A percentile compares a stretch with the other conserved stretches of the same genome.
These are phyloP conservation scores for Cyclaneusma minus DNA, from an alignment of 2,329 filamentous ascomycete genomes.

Conservation along the genomic window DNA sequence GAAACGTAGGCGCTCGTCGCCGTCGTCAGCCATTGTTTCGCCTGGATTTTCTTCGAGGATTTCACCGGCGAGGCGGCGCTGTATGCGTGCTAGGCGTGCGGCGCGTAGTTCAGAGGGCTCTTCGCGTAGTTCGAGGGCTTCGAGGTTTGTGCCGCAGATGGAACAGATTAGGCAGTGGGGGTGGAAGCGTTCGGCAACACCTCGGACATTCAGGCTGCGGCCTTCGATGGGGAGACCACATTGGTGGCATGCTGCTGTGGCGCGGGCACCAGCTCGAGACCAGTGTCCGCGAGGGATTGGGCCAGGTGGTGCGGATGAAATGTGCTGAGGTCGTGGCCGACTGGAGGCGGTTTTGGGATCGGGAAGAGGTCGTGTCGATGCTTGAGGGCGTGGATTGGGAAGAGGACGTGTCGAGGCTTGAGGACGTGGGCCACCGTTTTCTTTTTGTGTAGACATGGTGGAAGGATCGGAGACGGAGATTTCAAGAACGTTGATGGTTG, in stretches of 20 bases:
- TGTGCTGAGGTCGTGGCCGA: slow-evolving; percentile 20
- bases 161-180: slow-evolving; percentile 87
- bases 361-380: slow-evolving; percentile 18
- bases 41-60: slow-evolving; percentile 45
- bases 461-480: slow-evolving; percentile 32
- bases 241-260: slow-evolving; percentile 65
- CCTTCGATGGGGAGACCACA: slow-evolving; percentile 78
- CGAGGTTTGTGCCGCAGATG: slow-evolving; percentile 72
- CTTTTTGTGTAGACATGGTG: slow-evolving; percentile 12
- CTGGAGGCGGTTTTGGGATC: slow-evolving; percentile 20
- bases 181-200: slow-evolving; percentile 64
- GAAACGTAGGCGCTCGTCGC: slow-evolving; percentile 63
- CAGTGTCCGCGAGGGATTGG: slow-evolving; percentile 27
- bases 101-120: slow-evolving; percentile 62
- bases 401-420: slow-evolving; percentile 17
- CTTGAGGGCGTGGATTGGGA: slow-evolving; percentile 14
- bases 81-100: slow-evolving; percentile 61
- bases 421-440: too few species aligned
- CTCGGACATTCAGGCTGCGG: slow-evolving; percentile 72
- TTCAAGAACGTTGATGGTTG: slow-evolving; percentile 34
- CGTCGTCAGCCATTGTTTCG: slow-evolving; percentile 52
- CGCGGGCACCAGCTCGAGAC: slow-evolving; percentile 37
- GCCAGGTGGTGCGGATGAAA: slow-evolving; percentile 12
- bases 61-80: slow-evolving; percentile 44
- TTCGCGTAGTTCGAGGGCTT: slow-evolving; percentile 91